These are phyloP conservation scores for Globisporangium spinosum DNA, from an alignment of 352 stramenopile genomes.

Conservation along the genomic window DNA sequence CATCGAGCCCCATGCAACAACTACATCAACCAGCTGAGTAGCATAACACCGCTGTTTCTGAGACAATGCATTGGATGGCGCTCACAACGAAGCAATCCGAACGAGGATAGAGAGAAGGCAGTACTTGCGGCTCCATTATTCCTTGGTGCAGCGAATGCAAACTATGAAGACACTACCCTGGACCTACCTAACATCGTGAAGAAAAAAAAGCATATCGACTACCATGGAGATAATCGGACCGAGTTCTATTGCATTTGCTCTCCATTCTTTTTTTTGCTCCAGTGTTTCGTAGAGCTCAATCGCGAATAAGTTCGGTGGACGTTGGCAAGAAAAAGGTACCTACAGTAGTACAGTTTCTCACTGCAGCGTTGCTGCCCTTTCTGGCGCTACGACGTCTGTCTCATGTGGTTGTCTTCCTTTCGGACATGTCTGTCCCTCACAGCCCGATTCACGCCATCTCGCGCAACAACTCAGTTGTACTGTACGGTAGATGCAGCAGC, in stretches of 20 bases:
- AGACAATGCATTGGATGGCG: not conserved
- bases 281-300: not conserved
- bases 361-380: not conserved
- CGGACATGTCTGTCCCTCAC: not conserved
- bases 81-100: not conserved
- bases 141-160: not conserved
- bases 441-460: not conserved
- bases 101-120: not conserved
- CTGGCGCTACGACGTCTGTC: not conserved
- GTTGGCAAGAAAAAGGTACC: not conserved
- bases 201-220: too few relatives aligned
- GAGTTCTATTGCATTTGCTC: not conserved
- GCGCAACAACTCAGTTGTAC: not conserved
- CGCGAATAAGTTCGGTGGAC: not conserved
- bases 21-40: not conserved
- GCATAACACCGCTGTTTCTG: not conserved
- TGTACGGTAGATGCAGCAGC: not conserved
- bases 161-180: not conserved
- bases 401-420: not conserved
- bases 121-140: too few relatives aligned
- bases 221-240: too few relatives aligned
- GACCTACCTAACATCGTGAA: too few relatives aligned
- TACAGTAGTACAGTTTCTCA: not conserved
- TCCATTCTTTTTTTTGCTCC: not conserved
- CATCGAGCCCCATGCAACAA: too few relatives aligned